Evolutionary conservation across 2,329 filamentous ascomycete genomes (phyloP).

Genomic region (Aureobasidium leucospermi): DNA sequence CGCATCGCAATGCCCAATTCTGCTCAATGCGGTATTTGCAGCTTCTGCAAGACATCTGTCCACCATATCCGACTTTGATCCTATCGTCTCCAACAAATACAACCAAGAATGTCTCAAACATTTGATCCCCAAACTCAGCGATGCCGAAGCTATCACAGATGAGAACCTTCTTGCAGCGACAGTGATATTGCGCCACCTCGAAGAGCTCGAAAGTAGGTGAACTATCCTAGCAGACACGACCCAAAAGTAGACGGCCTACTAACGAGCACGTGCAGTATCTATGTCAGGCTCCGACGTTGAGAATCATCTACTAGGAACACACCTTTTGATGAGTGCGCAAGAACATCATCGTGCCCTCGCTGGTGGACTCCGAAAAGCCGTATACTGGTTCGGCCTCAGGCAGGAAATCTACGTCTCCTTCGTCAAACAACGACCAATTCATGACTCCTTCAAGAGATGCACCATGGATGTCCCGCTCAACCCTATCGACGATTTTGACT

Average conservation of each 20-base stretch:
- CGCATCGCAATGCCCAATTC: conserved; percentile 43
- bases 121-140: conserved; percentile 42
- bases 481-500: conserved; percentile 45
- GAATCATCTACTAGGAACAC: conserved; percentile 26
- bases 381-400: conserved; percentile 50
- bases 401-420: conserved; percentile 53
- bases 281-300: neutral
- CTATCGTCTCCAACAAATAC: conserved; percentile 45
- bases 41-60: conserved; percentile 47
- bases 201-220: conserved; percentile 43
- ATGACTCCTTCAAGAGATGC: conserved; percentile 43
- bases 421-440: conserved; percentile 37
- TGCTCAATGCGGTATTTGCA: conserved; percentile 52
- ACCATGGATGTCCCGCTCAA: conserved; percentile 46
- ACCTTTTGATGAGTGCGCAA: conserved; percentile 30
- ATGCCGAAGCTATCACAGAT: conserved; percentile 35
- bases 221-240: neutral
- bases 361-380: conserved; percentile 39
- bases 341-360: conserved; percentile 24
- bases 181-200: conserved; percentile 50
- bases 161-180: conserved; percentile 49
- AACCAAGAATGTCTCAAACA: conserved; percentile 48
- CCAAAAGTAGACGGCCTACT: conserved; percentile 7
- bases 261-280: conserved; percentile 15
- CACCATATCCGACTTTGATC: conserved; percentile 14